Evolutionary conservation across 176 grass and related monocot species (phyloP).

Genomic region (Phyllostachys edulis): DNA sequence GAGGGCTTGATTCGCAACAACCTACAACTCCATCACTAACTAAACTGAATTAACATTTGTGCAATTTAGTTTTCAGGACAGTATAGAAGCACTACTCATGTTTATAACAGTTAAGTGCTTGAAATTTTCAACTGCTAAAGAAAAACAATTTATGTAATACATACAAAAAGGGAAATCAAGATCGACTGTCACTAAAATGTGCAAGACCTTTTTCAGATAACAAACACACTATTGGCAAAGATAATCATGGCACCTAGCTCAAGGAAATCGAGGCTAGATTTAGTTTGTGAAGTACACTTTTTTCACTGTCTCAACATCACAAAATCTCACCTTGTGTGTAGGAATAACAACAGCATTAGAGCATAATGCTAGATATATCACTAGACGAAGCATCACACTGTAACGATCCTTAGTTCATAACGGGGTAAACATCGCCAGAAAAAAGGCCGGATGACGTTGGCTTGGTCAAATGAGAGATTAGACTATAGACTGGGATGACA

Average conservation of each 20-base stretch:
- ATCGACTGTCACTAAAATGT: conserved; percentile 2
- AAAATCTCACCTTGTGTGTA: conserved; percentile 67
- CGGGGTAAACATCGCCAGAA: too few species aligned
- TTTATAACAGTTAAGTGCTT: background rate
- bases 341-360: background rate
- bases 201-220: background rate
- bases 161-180: background rate
- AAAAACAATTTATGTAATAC: background rate
- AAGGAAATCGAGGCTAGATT: conserved; percentile 61
- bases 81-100: background rate
- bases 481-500: too few species aligned
- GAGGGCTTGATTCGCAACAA: background rate
- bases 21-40: too few species aligned
- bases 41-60: background rate
- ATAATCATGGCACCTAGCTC: conserved; percentile 19
- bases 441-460: too few species aligned
- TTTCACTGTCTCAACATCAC: conserved; percentile 54
- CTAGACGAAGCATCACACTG: background rate
- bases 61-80: background rate
- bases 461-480: too few species aligned
- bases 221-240: background rate
- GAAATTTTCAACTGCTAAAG: background rate
- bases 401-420: too few species aligned
- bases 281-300: conserved; percentile 81
- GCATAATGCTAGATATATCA: background rate